These are phyloP conservation scores for Leccinum broughii DNA, from an alignment of 768 basidiomycete species.

Conservation along the genomic window DNA sequence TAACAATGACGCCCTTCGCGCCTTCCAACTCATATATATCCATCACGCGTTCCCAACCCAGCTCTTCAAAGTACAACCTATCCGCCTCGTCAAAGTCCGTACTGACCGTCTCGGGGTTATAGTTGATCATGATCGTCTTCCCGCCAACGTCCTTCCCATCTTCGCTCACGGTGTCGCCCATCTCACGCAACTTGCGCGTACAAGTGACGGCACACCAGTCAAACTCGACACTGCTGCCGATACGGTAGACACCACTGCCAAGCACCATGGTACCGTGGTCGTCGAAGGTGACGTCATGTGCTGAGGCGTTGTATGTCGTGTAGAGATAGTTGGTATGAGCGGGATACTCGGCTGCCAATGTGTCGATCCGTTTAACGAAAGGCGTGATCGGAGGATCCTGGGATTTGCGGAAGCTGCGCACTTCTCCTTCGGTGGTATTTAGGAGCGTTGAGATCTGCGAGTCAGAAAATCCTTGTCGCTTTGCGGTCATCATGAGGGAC, in stretches of 20 bases:
- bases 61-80: constrained; percentile 96
- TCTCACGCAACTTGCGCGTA: constrained; percentile 85
- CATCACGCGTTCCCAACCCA: constrained; percentile 98
- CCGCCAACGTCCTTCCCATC: constrained; percentile 38
- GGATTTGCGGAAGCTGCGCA: constrained; percentile 85
- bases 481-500: constrained; percentile 83
- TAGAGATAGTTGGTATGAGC: constrained; percentile 99
- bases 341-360: constrained; percentile 97
- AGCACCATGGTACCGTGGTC: constrained; percentile 99
- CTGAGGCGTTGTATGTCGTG: constrained; percentile 96
- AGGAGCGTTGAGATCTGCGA: constrained; percentile 85
- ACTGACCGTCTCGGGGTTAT: constrained; percentile 99
- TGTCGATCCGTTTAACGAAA: constrained; percentile 99
- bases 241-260: constrained; percentile 96
- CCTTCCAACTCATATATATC: constrained; percentile 98
- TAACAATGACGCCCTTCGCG: constrained; percentile 92
- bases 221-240: constrained; percentile 98
- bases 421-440: constrained; percentile 67
- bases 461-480: constrained; percentile 95
- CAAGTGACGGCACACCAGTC: constrained; percentile 99
- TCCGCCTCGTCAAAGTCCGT: constrained; percentile 99
- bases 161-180: constrained; percentile 49
- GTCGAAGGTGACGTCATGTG: constrained; percentile 93
- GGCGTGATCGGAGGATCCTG: constrained; percentile 75
- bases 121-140: constrained; percentile 99